Evolutionary conservation across 2,329 filamentous ascomycete species (phyloP).

Genomic region (Ceratocystis alfenasii): DNA sequence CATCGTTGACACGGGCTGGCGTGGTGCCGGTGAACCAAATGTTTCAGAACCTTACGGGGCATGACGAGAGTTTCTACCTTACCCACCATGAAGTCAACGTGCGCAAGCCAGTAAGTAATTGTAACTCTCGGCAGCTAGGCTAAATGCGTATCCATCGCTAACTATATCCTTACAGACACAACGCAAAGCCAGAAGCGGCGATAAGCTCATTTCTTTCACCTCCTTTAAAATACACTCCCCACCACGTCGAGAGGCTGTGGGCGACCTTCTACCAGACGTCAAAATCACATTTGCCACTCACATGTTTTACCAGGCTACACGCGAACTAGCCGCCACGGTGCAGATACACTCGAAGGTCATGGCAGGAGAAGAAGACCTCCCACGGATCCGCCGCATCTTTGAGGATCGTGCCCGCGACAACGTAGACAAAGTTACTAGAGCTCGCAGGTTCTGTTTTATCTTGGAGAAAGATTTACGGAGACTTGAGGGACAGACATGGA

Average conservation of each 20-base stretch:
- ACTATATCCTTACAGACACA: not conserved
- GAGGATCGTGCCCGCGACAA: not conserved
- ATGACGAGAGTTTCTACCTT: slow-evolving; percentile 10
- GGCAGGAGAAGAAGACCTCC: not conserved
- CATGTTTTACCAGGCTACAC: slow-evolving; percentile 16
- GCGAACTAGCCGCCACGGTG: slow-evolving; percentile 19
- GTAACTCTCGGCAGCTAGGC: too few relatives aligned
- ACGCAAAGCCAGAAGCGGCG: slow-evolving; percentile 12
- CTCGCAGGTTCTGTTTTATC: slow-evolving; percentile 21
- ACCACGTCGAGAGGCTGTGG: not conserved
- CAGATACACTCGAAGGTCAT: slow-evolving; percentile 9
- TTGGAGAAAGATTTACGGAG: slow-evolving; percentile 45
- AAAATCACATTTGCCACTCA: slow-evolving; percentile 16
- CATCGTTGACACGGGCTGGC: slow-evolving; percentile 11
- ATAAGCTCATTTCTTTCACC: slow-evolving; percentile 17
- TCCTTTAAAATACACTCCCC: slow-evolving; percentile 9
- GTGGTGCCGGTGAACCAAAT: slow-evolving; percentile 12
- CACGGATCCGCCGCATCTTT: slow-evolving; percentile 5
- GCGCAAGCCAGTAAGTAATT: slow-evolving; percentile 14
- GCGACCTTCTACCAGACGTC: not conserved
- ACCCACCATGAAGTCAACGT: slow-evolving; percentile 15
- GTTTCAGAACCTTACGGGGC: slow-evolving; percentile 9
- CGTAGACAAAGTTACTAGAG: slow-evolving; percentile 13
- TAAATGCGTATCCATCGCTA: not conserved
- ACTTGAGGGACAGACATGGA: slow-evolving; percentile 65